phyloP scores from a whole-genome alignment of 1,139 yeast species.

The Geotrichum restrictum region DNA sequence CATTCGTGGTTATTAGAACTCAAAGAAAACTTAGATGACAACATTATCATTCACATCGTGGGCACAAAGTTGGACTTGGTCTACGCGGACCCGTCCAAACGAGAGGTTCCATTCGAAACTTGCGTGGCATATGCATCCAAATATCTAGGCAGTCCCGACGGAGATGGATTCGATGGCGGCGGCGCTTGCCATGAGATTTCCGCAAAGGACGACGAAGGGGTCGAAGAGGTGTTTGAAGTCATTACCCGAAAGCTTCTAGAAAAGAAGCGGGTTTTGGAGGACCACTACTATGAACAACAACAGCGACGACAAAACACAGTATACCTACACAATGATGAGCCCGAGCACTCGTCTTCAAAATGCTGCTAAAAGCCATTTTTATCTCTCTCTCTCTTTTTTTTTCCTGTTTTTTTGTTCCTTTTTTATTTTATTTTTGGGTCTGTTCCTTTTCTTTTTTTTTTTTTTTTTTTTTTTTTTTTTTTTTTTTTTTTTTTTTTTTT shows the following conservation, averaged over 20 bases:
- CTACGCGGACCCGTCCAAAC: conserved; percentile 36
- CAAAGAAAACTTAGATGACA: conserved; percentile 79
- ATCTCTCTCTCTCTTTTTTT: not conserved
- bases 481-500: too few species aligned
- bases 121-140: conserved; percentile 39
- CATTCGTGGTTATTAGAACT: conserved; percentile 86
- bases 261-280: conserved; percentile 28
- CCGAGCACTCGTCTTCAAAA: conserved; percentile 24
- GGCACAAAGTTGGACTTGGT: conserved; percentile 80
- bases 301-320: conserved; percentile 31
- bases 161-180: conserved; percentile 21
- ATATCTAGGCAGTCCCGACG: conserved; percentile 27
- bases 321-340: conserved; percentile 36
- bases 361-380: conserved; percentile 17
- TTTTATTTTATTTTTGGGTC: too few species aligned
- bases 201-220: conserved; percentile 40
- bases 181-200: conserved; percentile 39
- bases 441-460: too few species aligned
- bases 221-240: conserved; percentile 39
- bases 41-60: conserved; percentile 78
- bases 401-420: not conserved
- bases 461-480: too few species aligned
- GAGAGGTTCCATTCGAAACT: conserved; percentile 40
- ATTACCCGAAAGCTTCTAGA: conserved; percentile 36
- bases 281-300: conserved; percentile 28